Percentiles rank a stretch among this genome's conserved stretches.
Conservation (phyloP, 2,329 filamentous ascomycete genomes). For the Pseudonectria foliicola region DNA sequence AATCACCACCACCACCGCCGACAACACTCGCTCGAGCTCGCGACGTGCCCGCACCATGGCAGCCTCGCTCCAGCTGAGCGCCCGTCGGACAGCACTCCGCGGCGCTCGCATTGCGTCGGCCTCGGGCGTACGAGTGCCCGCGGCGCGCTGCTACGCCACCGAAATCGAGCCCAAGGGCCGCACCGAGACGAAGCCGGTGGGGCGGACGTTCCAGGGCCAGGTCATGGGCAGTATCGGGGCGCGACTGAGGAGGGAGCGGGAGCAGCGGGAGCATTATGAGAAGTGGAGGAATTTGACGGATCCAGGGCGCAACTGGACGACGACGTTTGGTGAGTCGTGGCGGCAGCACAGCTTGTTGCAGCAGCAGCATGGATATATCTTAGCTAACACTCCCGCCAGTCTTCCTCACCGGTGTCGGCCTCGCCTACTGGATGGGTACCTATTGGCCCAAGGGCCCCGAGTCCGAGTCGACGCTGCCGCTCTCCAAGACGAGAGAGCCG, state of each 20-base stretch:
- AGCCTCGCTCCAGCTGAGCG: conserved; percentile 28
- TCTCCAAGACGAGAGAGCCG: conserved; percentile 43
- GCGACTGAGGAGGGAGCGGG: conserved; percentile 47
- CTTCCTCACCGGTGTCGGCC: conserved; percentile 42
- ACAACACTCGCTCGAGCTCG: too few species aligned
- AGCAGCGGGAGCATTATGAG: conserved; percentile 45
- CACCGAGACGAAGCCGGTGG: conserved; percentile 30
- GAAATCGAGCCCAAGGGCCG: conserved; percentile 30
- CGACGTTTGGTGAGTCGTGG: conserved; percentile 44
- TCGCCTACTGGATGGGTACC: conserved; percentile 54
- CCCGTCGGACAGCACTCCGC: conserved; percentile 24
- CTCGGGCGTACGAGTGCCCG: conserved; percentile 9
- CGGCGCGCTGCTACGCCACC: conserved; percentile 26
- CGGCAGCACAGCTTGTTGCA: too few species aligned
- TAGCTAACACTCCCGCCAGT: conserved; percentile 29
- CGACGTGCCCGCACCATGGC: too few species aligned
- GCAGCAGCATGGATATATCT: too few species aligned
- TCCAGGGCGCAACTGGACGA: conserved; percentile 40
- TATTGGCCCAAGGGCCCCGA: conserved; percentile 44
- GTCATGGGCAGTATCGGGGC: conserved; percentile 51
- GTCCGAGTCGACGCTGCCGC: conserved; percentile 51
- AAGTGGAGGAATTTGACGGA: conserved; percentile 33
- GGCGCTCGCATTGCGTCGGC: conserved; percentile 14
- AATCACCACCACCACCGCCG: neutral
- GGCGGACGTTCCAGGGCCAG: conserved; percentile 48